These are phyloP conservation scores for Meyerozyma carpophila DNA, from an alignment of 1,139 yeast genomes.

Conservation along the genomic window DNA sequence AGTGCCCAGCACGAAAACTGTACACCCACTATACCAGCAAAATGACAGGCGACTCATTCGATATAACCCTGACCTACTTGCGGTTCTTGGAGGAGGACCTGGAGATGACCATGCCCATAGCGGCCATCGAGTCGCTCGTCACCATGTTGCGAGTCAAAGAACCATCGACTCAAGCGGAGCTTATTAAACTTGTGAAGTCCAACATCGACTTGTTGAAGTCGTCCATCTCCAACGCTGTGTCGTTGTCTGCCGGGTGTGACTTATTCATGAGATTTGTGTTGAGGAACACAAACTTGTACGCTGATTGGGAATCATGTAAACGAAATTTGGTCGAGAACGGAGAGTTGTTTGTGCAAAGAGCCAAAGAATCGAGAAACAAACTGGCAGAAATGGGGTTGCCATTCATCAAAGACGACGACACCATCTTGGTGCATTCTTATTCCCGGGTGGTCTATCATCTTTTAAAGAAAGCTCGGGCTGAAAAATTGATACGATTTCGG, in stretches of 20 bases:
- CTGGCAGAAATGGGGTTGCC: slow-evolving; percentile 87
- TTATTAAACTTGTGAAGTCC: slow-evolving; percentile 71
- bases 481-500: slow-evolving; percentile 71
- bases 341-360: slow-evolving; percentile 83
- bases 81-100: slow-evolving; percentile 78
- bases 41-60: slow-evolving; percentile 43
- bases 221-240: slow-evolving; percentile 84
- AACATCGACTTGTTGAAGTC: slow-evolving; percentile 71
- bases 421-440: slow-evolving; percentile 82
- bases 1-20: not conserved
- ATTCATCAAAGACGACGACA: slow-evolving; percentile 90
- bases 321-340: slow-evolving; percentile 90
- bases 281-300: slow-evolving; percentile 80
- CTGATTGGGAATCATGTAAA: slow-evolving; percentile 95
- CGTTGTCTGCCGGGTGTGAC: slow-evolving; percentile 96
- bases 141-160: slow-evolving; percentile 75
- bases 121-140: slow-evolving; percentile 93
- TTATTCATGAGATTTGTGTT: slow-evolving; percentile 89
- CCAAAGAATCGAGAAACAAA: slow-evolving; percentile 81
- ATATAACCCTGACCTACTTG: slow-evolving; percentile 75
- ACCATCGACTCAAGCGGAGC: slow-evolving; percentile 90
- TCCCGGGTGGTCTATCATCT: slow-evolving; percentile 86
- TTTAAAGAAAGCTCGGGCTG: slow-evolving; percentile 66
- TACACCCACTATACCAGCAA: not conserved
- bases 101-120: slow-evolving; percentile 98